Evolutionary conservation across 768 basidiomycete genomes (phyloP).

Genomic region (Lentinus tigrinus): DNA sequence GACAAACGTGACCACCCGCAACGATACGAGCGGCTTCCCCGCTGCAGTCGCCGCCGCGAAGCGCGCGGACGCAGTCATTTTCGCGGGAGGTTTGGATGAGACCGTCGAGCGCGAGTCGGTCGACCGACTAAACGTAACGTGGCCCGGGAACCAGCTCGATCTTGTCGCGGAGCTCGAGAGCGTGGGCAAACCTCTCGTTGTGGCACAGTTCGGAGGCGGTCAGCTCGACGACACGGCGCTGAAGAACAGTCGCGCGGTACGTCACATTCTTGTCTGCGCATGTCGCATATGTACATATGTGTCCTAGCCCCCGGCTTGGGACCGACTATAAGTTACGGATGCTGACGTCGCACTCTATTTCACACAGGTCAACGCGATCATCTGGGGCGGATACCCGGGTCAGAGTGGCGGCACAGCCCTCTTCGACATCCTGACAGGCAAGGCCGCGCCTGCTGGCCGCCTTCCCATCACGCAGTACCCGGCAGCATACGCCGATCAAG

Average conservation of each 20-base stretch:
- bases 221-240: constrained; percentile 51
- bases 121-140: constrained; percentile 49
- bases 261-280: constrained; percentile 27
- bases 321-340: background rate
- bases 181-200: constrained; percentile 51
- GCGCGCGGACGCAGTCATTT: constrained; percentile 50
- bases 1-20: constrained; percentile 36
- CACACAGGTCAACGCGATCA: constrained; percentile 46
- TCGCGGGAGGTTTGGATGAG: constrained; percentile 53
- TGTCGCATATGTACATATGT: background rate
- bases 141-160: constrained; percentile 57
- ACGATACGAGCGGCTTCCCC: constrained; percentile 45
- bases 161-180: constrained; percentile 43
- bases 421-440: constrained; percentile 51
- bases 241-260: constrained; percentile 37
- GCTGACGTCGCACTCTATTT: background rate
- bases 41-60: constrained; percentile 49
- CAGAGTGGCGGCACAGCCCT: constrained; percentile 55
- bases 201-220: constrained; percentile 57
- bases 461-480: constrained; percentile 56
- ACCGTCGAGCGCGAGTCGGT: constrained; percentile 45
- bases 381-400: constrained; percentile 60
- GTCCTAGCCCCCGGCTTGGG: background rate
- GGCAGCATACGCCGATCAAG: constrained; percentile 42
- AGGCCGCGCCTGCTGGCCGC: constrained; percentile 53